phyloP scores from a whole-genome alignment of 2,329 filamentous ascomycete genomes.

The Ceratocystiopsis minuta region DNA sequence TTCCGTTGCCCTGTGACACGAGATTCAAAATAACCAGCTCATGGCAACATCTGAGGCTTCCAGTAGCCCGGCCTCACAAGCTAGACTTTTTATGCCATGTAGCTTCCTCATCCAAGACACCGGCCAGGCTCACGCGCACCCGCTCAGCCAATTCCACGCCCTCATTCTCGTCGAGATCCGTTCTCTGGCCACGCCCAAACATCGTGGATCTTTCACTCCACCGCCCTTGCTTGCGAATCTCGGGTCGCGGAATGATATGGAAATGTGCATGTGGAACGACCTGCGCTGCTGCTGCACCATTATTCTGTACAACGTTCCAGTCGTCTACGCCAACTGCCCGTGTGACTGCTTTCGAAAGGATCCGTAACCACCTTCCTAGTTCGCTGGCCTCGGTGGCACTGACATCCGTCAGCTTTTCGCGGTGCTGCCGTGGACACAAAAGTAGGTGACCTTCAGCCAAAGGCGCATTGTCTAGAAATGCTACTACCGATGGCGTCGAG shows the following conservation, averaged over 20 bases:
- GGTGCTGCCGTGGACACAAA: constrained; percentile 60
- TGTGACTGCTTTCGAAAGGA: constrained; percentile 55
- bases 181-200: constrained; percentile 58
- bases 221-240: constrained; percentile 35
- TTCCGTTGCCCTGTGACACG: too few species aligned
- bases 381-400: constrained; percentile 43
- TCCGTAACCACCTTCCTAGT: constrained; percentile 48
- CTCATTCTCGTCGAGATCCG: constrained; percentile 63
- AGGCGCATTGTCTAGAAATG: constrained; percentile 88
- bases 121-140: constrained; percentile 6
- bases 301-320: constrained; percentile 97
- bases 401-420: constrained; percentile 59
- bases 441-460: constrained; percentile 70
- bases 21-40: too few species aligned
- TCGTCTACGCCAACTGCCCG: constrained; percentile 54
- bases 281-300: constrained; percentile 74
- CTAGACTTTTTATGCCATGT: not conserved
- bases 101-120: constrained; percentile 11
- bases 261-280: constrained; percentile 90
- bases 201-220: constrained; percentile 56
- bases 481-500: constrained; percentile 58
- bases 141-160: constrained; percentile 35
- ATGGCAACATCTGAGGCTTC: not conserved
- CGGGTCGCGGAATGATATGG: constrained; percentile 76
- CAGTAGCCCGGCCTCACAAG: not conserved